Evolutionary conservation across 2,329 filamentous ascomycete species (phyloP), one percentile per base, ranked within the genome.

Genomic region (Clonostachys rhizophaga): DNA sequence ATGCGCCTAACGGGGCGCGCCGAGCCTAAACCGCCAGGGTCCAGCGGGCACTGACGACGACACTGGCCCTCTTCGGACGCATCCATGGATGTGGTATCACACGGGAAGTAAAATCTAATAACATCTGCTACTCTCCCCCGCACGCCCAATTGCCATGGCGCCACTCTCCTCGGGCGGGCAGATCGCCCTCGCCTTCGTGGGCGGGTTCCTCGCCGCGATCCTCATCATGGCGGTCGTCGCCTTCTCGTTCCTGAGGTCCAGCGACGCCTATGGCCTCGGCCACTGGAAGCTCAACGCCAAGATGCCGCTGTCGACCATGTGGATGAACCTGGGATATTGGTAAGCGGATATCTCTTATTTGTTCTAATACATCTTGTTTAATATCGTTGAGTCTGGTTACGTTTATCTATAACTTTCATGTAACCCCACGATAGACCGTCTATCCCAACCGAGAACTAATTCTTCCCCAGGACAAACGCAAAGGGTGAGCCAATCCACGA

Each of bases 251-350:
- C 46, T 66, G 35, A 58, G 57, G 5, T 57, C 47, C 43, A 58
- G 55, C 42, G 61, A 65, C 44, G 50, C 61, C 12, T 81, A 81
- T 52, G 71, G 72, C 2, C 61, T 81, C 7, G 73, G 76, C 16
- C 79, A 82, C 65, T 79, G 76, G 51, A 71, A 76, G 50, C 69
- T 82, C 43, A 79, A 82, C 53, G 51, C 78, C 18, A 60, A 67
- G 16, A 56, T 75, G 2, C 71, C 72, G 2, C 63, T 71, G 3
- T 54, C 58, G 6, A 69, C 68, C n/a, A 78, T 81, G 77, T 83
- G 79, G 78, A 83, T 83, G 77, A 83, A 82, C 48, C 72, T 83
- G 63, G 79, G 79, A 1, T 82, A 77, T 50, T 83, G 79, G 79
- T 73, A 71, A 57, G 73, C 65, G 2, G 16, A 2, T 8, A 5